phyloP scores from a whole-genome alignment of 2,329 filamentous ascomycete species.

The Aspergillus sp. region DNA sequence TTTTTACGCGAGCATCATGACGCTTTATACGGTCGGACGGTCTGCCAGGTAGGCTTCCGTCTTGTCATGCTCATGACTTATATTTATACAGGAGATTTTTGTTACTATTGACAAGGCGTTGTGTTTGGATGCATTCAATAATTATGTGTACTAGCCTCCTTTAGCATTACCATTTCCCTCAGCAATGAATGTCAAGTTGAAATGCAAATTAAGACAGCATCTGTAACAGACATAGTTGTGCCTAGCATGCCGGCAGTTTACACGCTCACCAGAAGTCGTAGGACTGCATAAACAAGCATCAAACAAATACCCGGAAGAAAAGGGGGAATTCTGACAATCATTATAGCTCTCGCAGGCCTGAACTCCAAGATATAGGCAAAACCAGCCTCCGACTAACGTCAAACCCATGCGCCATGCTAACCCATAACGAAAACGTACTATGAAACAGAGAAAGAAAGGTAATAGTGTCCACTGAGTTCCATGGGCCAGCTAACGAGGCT shows the following conservation, averaged over 20 bases:
- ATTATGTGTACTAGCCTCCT: not conserved
- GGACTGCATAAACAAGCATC: not conserved
- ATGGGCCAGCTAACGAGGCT: constrained; percentile 35
- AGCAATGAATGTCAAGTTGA: not conserved
- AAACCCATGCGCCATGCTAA: constrained; percentile 27
- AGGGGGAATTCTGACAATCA: not conserved
- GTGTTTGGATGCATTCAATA: constrained; percentile 3
- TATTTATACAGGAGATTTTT: not conserved
- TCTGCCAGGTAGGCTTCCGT: not conserved
- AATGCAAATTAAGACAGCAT: not conserved
- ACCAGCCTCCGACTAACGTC: constrained; percentile 2
- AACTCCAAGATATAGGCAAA: constrained; percentile 16
- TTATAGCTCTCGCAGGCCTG: constrained; percentile 1
- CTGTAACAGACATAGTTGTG: not conserved
- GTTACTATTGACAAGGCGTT: constrained; percentile 5
- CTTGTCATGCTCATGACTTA: not conserved
- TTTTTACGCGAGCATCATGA: not conserved
- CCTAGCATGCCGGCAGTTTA: not conserved
- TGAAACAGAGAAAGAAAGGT: constrained; percentile 8
- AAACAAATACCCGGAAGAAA: not conserved
- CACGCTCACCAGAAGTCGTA: not conserved
- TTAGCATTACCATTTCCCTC: not conserved
- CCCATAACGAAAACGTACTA: constrained; percentile 14
- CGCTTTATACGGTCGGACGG: not conserved
- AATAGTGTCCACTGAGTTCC: no score